Evolutionary conservation across 2,329 filamentous ascomycete species (phyloP), one percentile per base, ranked within the genome.

Genomic region (Grosmannia clavigera): DNA sequence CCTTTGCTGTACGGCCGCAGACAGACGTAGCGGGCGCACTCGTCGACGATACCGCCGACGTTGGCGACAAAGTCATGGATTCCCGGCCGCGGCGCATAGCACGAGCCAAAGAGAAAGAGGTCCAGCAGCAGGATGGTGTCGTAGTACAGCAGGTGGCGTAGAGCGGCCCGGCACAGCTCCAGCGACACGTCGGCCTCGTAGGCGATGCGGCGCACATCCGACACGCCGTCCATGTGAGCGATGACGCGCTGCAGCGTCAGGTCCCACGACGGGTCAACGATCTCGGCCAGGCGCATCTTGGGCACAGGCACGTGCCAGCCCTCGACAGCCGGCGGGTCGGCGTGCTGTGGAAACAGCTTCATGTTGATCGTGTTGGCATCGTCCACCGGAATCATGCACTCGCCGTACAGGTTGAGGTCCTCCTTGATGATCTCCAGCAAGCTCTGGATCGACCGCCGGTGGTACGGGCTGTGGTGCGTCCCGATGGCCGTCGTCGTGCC

Each of bases 361-460:
- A 96, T 89, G 73, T 96, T 96, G 72, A 96, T 85, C 0, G 90
- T 96, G 71, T 96, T 96, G 62, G 90, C 85, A 66, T 95, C 90
- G 71, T 96, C 91, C 64, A 96, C 92, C 0, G 92, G 92, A 68
- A 96, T 96, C 92, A 96, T 96, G 78, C 92, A 96, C 75, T 99
- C 94, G 69, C 90, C 92, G 69, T 96, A 99, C 67, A 95, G 95
- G 70, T 97, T 96, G 66, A 99, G 70, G 70, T 99, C 92, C 73
- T 96, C 84, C 69, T 85, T 85, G 61, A 88, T 80, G 63, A 87
- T 87, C 73, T 87, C 91, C 66, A 97, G 79, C 65, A 99, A 74
- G 65, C 88, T 90, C 75, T 92, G 88, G 68, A 96, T 95, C 3
- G 82, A 76, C 72, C 89, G 75, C 76, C 86, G 66, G 76, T 33